Evolutionary conservation across 192 early-diverging fungal genomes (phyloP).

Genomic region (Coemansia sp.): DNA sequence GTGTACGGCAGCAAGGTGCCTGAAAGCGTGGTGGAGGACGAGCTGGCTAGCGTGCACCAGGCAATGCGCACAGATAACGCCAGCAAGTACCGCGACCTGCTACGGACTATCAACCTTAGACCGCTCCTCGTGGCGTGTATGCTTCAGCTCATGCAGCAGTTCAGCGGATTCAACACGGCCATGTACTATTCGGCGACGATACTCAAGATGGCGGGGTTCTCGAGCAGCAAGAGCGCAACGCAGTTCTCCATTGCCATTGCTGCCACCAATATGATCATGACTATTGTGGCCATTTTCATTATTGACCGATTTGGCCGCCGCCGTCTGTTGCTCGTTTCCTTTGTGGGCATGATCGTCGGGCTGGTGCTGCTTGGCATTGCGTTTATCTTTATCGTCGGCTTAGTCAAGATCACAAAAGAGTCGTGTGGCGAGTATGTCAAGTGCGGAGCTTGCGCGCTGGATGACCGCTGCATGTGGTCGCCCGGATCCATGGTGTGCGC

Average conservation of each 20-base stretch:
- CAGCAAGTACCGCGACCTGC: slow-evolving; percentile 61
- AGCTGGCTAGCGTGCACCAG: slow-evolving; percentile 59
- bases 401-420: slow-evolving; percentile 55
- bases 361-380: slow-evolving; percentile 47
- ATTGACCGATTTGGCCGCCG: slow-evolving; percentile 83
- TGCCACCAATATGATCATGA: slow-evolving; percentile 66
- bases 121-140: slow-evolving; percentile 65
- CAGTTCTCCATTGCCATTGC: slow-evolving; percentile 58
- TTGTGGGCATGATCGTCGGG: slow-evolving; percentile 49
- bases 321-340: slow-evolving; percentile 57
- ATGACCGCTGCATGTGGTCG: slow-evolving; percentile 49
- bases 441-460: slow-evolving; percentile 45
- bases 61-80: slow-evolving; percentile 56
- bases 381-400: slow-evolving; percentile 54
- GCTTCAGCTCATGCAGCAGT: slow-evolving; percentile 75
- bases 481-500: slow-evolving; percentile 30
- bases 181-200: slow-evolving; percentile 71
- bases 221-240: slow-evolving; percentile 54
- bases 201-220: slow-evolving; percentile 56
- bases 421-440: slow-evolving; percentile 38
- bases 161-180: slow-evolving; percentile 75
- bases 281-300: slow-evolving; percentile 81
- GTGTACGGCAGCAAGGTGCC: slow-evolving; percentile 48
- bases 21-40: slow-evolving; percentile 49
- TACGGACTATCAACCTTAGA: slow-evolving; percentile 56